Evolutionary conservation across 495 filamentous ascomycete genomes (phyloP).

Genomic region (Tetracladium marchalianum): DNA sequence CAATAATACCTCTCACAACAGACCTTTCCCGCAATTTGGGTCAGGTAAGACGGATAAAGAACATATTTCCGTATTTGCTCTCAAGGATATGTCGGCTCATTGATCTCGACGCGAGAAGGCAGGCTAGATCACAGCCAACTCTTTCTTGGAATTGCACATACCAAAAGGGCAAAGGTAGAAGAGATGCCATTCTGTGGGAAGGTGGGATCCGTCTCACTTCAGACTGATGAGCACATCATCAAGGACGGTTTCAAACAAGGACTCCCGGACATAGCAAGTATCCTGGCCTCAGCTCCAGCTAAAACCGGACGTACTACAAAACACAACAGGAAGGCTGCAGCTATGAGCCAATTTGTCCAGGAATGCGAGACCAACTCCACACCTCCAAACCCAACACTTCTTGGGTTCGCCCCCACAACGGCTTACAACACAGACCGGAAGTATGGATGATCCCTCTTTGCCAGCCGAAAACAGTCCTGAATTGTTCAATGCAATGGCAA

Average conservation of each 20-base stretch:
- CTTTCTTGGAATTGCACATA: not conserved
- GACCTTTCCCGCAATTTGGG: too few relatives aligned
- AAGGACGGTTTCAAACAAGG: not conserved
- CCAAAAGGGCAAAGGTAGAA: conserved; percentile 4
- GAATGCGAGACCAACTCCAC: too few relatives aligned
- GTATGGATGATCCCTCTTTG: not conserved
- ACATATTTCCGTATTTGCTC: too few relatives aligned
- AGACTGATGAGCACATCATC: not conserved
- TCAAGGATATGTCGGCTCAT: not conserved
- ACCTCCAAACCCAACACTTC: too few relatives aligned
- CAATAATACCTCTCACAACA: too few relatives aligned
- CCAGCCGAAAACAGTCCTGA: not conserved
- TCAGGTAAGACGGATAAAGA: too few relatives aligned
- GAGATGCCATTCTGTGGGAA: conserved; percentile 3
- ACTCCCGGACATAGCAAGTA: not conserved
- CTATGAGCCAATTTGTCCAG: too few relatives aligned
- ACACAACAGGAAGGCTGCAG: too few relatives aligned
- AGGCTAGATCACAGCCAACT: conserved; percentile 2
- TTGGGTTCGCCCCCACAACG: too few relatives aligned
- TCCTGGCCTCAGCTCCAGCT: not conserved
- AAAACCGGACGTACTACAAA: too few relatives aligned
- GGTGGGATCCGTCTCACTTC: not conserved
- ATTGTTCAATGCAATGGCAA: not conserved
- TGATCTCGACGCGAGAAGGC: not conserved
- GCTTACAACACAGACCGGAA: not conserved